Percentiles rank a stretch among this genome's conserved stretches.
Evolutionary conservation across 495 filamentous ascomycete genomes (phyloP).

Genomic region (Annulohypoxylon moriforme): DNA sequence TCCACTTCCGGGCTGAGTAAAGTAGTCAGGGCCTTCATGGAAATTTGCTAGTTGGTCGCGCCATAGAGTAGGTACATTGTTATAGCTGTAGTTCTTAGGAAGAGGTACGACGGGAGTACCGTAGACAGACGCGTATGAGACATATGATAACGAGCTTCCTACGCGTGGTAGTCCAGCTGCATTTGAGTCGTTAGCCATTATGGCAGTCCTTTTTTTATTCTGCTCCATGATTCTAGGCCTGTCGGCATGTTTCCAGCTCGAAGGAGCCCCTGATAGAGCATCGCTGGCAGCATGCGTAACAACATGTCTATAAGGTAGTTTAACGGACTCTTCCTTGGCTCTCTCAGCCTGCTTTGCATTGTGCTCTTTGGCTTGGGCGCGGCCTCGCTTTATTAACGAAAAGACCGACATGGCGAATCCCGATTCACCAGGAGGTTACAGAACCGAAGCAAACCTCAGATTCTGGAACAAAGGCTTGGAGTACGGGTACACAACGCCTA

Average conservation of each 20-base stretch:
- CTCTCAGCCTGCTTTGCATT: conserved; percentile 57
- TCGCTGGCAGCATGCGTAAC: conserved; percentile 68
- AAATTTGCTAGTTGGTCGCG: conserved; percentile 31
- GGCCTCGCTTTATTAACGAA: conserved; percentile 59
- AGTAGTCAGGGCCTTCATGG: conserved; percentile 32
- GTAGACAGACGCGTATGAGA: conserved; percentile 55
- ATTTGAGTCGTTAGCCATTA: conserved; percentile 48
- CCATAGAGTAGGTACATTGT: conserved; percentile 51
- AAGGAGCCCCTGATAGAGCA: conserved; percentile 64
- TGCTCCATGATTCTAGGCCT: conserved; percentile 56
- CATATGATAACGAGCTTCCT: conserved; percentile 56
- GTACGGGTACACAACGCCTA: not conserved
- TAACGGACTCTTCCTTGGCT: conserved; percentile 53
- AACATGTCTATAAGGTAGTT: conserved; percentile 65
- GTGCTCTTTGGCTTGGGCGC: conserved; percentile 63
- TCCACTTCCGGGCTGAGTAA: conserved; percentile 18
- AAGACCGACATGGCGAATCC: conserved; percentile 63
- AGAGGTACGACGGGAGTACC: conserved; percentile 55
- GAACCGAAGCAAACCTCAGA: not conserved
- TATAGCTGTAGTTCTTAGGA: conserved; percentile 57
- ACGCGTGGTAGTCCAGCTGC: conserved; percentile 53
- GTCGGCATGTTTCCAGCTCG: conserved; percentile 59
- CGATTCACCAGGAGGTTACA: not conserved
- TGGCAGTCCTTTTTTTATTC: conserved; percentile 56
- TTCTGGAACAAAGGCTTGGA: not conserved